Percentiles rank a stretch among this genome's conserved stretches.
Evolutionary conservation across 1,284 basidiomycete genomes (phyloP).

Genomic region (Trichosporon sp.): DNA sequence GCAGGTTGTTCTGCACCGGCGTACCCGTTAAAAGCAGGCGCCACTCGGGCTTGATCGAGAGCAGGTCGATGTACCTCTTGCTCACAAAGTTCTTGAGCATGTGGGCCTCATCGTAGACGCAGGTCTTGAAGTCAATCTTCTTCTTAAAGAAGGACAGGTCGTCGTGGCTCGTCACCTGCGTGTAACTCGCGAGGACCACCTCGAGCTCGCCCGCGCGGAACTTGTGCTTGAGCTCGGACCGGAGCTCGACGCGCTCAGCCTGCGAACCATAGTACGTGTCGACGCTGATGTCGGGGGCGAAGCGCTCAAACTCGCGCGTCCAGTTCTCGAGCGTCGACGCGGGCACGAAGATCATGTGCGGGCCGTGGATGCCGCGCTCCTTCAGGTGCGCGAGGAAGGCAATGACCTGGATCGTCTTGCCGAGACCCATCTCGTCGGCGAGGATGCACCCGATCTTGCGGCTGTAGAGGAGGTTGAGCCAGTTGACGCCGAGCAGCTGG

Average conservation of each 20-base stretch:
- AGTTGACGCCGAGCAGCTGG: constrained; percentile 95
- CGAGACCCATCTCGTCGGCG: constrained; percentile 97
- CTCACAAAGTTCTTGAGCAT: constrained; percentile 96
- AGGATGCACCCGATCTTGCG: constrained; percentile 88
- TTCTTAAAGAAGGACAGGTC: constrained; percentile 88
- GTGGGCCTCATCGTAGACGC: constrained; percentile 94
- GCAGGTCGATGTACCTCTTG: constrained; percentile 85
- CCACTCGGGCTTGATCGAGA: constrained; percentile 85
- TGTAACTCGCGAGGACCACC: constrained; percentile 95
- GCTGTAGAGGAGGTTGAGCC: constrained; percentile 85
- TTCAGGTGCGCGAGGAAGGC: constrained; percentile 90
- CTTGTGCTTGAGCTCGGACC: constrained; percentile 65
- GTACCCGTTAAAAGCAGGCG: constrained; percentile 92
- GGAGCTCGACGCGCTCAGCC: constrained; percentile 76
- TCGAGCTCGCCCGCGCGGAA: constrained; percentile 76
- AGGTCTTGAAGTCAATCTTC: constrained; percentile 88
- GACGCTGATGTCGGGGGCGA: constrained; percentile 80
- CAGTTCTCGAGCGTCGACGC: constrained; percentile 98
- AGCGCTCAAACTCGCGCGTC: constrained; percentile 92
- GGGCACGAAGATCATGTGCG: constrained; percentile 92
- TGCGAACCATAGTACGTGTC: constrained; percentile 93
- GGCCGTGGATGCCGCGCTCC: constrained; percentile 73
- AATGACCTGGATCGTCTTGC: constrained; percentile 90
- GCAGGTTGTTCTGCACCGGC: constrained; percentile 74
- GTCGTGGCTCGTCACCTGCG: constrained; percentile 80